These are phyloP conservation scores for Vanderwaltozyma polyspora DNA, from an alignment of 805 yeast genomes.

Conservation along the genomic window DNA sequence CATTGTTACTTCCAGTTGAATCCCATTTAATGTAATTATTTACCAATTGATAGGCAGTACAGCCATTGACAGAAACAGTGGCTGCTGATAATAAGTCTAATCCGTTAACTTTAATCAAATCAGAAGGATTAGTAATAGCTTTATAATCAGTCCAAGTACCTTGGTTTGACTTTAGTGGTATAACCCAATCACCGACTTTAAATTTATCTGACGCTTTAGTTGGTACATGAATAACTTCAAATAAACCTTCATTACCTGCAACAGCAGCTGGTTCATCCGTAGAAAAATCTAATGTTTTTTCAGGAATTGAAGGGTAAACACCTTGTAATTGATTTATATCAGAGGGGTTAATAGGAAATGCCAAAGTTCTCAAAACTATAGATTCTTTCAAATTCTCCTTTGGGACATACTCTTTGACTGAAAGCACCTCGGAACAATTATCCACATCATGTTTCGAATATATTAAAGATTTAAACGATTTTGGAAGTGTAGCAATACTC, in stretches of 20 bases:
- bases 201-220: conserved; percentile 33
- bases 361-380: conserved; percentile 55
- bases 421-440: conserved; percentile 20
- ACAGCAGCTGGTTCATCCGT: conserved; percentile 62
- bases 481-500: too few relatives aligned
- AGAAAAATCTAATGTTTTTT: conserved; percentile 38
- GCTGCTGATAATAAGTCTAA: conserved; percentile 62
- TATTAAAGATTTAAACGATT: conserved; percentile 20
- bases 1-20: conserved; percentile 25
- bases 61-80: conserved; percentile 83
- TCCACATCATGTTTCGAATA: conserved; percentile 23
- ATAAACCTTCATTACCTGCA: conserved; percentile 91
- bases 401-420: conserved; percentile 21
- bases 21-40: conserved; percentile 41
- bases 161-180: conserved; percentile 63
- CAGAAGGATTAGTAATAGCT: conserved; percentile 40
- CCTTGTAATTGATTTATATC: conserved; percentile 81
- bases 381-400: conserved; percentile 14
- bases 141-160: conserved; percentile 90
- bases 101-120: conserved; percentile 43
- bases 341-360: conserved; percentile 83
- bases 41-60: conserved; percentile 84
- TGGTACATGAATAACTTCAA: conserved; percentile 72
- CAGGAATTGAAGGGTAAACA: conserved; percentile 71
- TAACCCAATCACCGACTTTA: conserved; percentile 73